A percentile compares a stretch with the other conserved stretches of the same genome.
Evolutionary conservation across 2,329 filamentous ascomycete genomes (phyloP).

Genomic region (Raffaelea albimanens): DNA sequence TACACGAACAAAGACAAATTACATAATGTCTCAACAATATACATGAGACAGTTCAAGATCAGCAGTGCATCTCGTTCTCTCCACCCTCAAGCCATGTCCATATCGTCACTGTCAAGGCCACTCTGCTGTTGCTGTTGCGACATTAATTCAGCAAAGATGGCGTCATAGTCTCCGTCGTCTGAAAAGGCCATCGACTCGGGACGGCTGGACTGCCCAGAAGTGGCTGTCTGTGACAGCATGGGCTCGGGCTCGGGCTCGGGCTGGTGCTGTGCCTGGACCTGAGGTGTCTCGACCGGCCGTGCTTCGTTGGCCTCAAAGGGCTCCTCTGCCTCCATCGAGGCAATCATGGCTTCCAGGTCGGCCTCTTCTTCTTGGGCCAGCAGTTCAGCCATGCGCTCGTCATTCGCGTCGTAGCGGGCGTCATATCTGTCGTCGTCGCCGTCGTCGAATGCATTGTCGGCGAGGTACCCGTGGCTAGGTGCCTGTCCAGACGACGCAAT

Average conservation of each 20-base stretch:
- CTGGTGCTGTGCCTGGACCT: neutral
- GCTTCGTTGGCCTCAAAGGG: slow-evolving; percentile 1
- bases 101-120: slow-evolving; percentile 21
- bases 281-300: neutral
- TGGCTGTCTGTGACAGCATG: slow-evolving; percentile 11
- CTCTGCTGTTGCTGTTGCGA: slow-evolving; percentile 28
- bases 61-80: too few relatives aligned
- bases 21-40: too few relatives aligned
- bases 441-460: neutral
- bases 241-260: slow-evolving; percentile 12
- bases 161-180: slow-evolving; percentile 53
- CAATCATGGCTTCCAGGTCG: slow-evolving; percentile 48
- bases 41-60: too few relatives aligned
- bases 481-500: neutral
- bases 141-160: slow-evolving; percentile 56
- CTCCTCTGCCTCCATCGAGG: slow-evolving; percentile 27
- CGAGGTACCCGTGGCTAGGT: neutral
- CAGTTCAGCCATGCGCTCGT: slow-evolving; percentile 45
- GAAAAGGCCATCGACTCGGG: slow-evolving; percentile 27
- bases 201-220: slow-evolving; percentile 8
- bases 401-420: slow-evolving; percentile 14
- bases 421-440: neutral
- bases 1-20: too few relatives aligned
- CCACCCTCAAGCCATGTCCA: slow-evolving; percentile 36
- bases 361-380: slow-evolving; percentile 42